These are phyloP conservation scores for Pseudozyma pruni DNA, from an alignment of 1,284 basidiomycete species.

Conservation along the genomic window DNA sequence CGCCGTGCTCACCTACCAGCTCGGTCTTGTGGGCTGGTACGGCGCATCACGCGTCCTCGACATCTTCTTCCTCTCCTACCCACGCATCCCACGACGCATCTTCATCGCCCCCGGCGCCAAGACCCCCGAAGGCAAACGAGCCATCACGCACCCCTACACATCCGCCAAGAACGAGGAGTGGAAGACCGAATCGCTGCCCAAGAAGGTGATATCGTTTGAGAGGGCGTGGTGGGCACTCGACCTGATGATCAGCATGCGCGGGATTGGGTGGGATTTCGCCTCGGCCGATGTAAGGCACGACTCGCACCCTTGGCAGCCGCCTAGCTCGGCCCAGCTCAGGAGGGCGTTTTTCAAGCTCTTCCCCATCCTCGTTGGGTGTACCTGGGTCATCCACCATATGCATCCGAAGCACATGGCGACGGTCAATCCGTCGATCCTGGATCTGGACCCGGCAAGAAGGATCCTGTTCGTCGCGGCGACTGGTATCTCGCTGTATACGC, in stretches of 20 bases:
- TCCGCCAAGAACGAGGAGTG: constrained; percentile 29
- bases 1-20: constrained; percentile 50
- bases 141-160: constrained; percentile 29
- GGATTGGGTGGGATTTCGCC: constrained; percentile 55
- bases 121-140: constrained; percentile 8
- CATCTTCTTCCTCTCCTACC: constrained; percentile 51
- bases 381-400: constrained; percentile 31
- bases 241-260: constrained; percentile 55
- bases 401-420: constrained; percentile 28
- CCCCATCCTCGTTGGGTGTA: constrained; percentile 35
- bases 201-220: constrained; percentile 30
- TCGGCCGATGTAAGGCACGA: constrained; percentile 52
- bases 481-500: constrained; percentile 47
- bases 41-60: constrained; percentile 46
- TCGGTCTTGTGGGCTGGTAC: constrained; percentile 46
- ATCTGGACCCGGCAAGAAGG: constrained; percentile 27
- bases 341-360: constrained; percentile 42
- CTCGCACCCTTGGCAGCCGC: constrained; percentile 52
- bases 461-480: constrained; percentile 45
- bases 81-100: constrained; percentile 42
- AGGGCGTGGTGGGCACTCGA: constrained; percentile 53
- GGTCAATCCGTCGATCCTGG: constrained; percentile 36
- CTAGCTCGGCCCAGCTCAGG: constrained; percentile 36
- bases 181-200: constrained; percentile 43
- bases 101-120: constrained; percentile 16